A percentile compares a stretch with the other conserved stretches of the same genome.
Conservation (phyloP, 78 protist genomes). For the Dictyostelium capitatum region DNA sequence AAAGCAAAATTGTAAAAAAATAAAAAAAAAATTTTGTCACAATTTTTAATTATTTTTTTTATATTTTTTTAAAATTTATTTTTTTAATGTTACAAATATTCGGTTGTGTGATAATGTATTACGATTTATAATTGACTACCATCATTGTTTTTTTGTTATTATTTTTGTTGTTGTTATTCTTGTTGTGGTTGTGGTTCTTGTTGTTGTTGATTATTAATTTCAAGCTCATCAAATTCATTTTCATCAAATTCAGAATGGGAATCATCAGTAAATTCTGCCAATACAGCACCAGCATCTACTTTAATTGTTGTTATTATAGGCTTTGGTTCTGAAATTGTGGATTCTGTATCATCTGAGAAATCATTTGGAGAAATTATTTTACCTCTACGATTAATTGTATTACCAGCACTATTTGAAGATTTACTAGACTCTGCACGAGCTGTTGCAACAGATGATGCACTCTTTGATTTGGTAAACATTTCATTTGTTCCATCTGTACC, state of each 20-base stretch:
- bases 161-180: no score
- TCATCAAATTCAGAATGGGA: constrained; percentile 12
- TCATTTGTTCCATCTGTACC: not conserved
- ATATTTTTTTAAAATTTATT: no score
- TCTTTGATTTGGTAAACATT: not conserved
- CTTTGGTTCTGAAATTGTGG: not conserved
- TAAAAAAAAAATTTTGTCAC: no score
- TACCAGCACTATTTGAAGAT: not conserved
- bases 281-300: constrained; percentile 14
- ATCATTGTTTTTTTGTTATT: no score
- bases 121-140: no score
- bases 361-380: not conserved
- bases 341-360: constrained; percentile 9
- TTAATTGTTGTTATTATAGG: not conserved
- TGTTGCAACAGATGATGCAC: not conserved
- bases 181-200: no score
- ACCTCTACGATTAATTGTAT: not conserved
- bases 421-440: constrained; percentile 20
- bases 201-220: not conserved
- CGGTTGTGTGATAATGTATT: no score
- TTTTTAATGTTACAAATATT: no score
- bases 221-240: not conserved
- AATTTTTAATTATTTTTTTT: no score
- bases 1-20: no score
- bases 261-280: constrained; percentile 43